These are phyloP conservation scores for Hyaloscypha hepaticicola DNA, from an alignment of 495 filamentous ascomycete species.

Conservation along the genomic window DNA sequence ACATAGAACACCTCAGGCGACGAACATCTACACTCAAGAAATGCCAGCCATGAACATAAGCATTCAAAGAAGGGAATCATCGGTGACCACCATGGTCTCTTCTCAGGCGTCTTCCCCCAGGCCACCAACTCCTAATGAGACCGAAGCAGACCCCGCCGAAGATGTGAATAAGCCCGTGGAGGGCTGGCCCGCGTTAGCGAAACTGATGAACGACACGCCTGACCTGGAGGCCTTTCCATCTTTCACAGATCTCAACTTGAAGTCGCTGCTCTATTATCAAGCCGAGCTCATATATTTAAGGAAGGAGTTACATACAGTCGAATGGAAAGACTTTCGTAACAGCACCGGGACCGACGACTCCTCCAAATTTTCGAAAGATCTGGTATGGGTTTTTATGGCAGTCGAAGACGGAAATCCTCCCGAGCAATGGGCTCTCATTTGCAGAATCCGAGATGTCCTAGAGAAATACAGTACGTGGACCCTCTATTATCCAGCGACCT, in stretches of 20 bases:
- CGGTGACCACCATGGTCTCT: not conserved
- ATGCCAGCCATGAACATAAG: too few species aligned
- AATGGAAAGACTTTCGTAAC: slow-evolving; percentile 6
- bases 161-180: slow-evolving; percentile 4
- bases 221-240: slow-evolving; percentile 15
- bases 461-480: slow-evolving; percentile 17
- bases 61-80: not conserved
- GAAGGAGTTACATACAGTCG: slow-evolving; percentile 9
- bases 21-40: too few species aligned
- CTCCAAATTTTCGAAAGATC: slow-evolving; percentile 4
- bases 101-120: not conserved
- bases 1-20: too few species aligned
- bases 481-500: not conserved
- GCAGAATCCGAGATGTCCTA: slow-evolving; percentile 3
- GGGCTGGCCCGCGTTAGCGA: slow-evolving; percentile 13
- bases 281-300: slow-evolving; percentile 14
- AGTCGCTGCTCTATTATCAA: slow-evolving; percentile 20
- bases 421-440: not conserved
- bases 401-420: not conserved
- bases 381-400: not conserved
- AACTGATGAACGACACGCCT: slow-evolving; percentile 4
- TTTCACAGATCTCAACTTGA: slow-evolving; percentile 18
- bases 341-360: too few species aligned
- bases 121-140: not conserved
- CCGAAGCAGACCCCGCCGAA: not conserved